phyloP scores from a whole-genome alignment of 257 asterid species.

The Mentha longifolia region DNA sequence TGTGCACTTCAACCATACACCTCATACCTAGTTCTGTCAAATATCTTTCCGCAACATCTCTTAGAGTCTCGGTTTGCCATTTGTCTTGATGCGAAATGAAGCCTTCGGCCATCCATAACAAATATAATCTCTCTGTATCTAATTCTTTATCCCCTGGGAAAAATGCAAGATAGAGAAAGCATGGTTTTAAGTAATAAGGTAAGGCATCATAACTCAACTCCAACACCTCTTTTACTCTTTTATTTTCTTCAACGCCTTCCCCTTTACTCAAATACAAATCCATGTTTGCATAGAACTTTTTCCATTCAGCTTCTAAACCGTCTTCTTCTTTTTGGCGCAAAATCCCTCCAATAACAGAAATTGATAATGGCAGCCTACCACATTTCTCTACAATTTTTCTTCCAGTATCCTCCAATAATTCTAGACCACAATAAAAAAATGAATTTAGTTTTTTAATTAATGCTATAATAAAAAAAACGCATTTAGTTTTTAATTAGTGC shows the following conservation, averaged over 20 bases:
- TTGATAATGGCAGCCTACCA: not conserved
- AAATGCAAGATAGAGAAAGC: constrained; percentile 25
- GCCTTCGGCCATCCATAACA: constrained; percentile 33
- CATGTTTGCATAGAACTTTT: not conserved
- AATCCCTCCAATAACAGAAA: not conserved
- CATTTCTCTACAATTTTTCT: not conserved
- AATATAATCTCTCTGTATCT: not conserved
- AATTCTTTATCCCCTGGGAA: constrained; percentile 20
- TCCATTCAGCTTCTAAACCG: not conserved
- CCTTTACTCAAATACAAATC: not conserved
- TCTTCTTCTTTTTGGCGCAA: constrained; percentile 1
- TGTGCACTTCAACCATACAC: constrained; percentile 28
- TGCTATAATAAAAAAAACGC: too few species aligned
- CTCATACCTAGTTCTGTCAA: constrained; percentile 20
- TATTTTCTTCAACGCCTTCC: not conserved
- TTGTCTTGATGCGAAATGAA: not conserved
- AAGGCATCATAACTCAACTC: constrained; percentile 28
- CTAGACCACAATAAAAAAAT: not conserved
- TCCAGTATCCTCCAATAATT: not conserved
- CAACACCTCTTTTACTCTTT: constrained; percentile 17
- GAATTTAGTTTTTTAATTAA: too few species aligned
- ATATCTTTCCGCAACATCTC: constrained; percentile 39
- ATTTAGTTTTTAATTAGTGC: too few species aligned
- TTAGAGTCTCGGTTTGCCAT: constrained; percentile 19
- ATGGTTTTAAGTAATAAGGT: constrained; percentile 37